Base-by-base conservation (phyloP, 441 rosid genomes). In the Syzygium syzygioides region DNA sequence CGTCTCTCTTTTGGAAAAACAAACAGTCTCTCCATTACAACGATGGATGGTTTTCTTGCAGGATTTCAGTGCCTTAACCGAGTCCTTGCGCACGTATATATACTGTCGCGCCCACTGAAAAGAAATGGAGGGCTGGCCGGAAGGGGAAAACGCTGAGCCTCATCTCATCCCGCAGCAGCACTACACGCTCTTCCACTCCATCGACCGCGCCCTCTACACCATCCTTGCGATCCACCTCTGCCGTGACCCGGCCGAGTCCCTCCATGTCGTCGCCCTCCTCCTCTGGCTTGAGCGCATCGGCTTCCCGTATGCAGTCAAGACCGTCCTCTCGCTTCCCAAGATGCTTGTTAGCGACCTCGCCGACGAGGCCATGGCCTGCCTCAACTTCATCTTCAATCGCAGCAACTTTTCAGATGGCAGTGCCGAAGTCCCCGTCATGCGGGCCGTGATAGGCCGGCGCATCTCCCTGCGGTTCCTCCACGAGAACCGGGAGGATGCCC, bases 221-320 rank as follows among this genome's bases (percentile, higher is more conserved):
- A 4, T 91, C 79, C 94, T 95, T 28, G 94, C 91, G 64, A 91
- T 93, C 14, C 86, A 80, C 13, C 90, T 94, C 26, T 71, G 87
- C 86, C 89, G 94, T 62, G 94, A 95, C 64, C 95, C 97, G 0
- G 55, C 89, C 28, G 93, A 93, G 86, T 90, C 93, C 7, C 85
- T 94, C 91, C 92, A 91, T 4, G 71, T 93, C 23, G 56, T 94
- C 57, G 95, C 93, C 45, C 55, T 94, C 18, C 93, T 93, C 93
- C 84, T 94, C 14, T 94, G 95, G 97, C 88, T 94, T 62, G 96
- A 95, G 87, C 85, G 92, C 53, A 76, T 76, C 20, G 94, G 95
- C 52, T 90, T 86, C 50, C 59, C 9, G 6, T 14, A 86, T 12
- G 30, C 91, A 11, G 92, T 94, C 4, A n/a, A 88, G 57, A 93